Evolutionary conservation across 306 rosid genomes (phyloP).

Genomic region (Quercus gilva): DNA sequence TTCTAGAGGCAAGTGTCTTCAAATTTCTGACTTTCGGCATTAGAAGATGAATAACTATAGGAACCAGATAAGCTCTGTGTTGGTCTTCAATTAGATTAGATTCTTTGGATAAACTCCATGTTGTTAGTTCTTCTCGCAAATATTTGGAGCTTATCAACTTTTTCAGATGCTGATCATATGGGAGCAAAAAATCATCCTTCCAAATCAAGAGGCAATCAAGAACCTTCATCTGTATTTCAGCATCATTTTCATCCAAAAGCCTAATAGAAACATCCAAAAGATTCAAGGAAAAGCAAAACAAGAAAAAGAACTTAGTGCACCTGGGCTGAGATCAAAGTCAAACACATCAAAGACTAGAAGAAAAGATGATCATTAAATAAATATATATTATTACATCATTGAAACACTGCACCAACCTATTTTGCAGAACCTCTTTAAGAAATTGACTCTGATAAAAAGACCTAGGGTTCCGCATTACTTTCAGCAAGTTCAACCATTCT

Average conservation of each 20-base stretch:
- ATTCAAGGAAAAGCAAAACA: background rate
- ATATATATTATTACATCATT: background rate
- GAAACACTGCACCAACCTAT: slow-evolving; percentile 51
- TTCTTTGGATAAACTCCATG: slow-evolving; percentile 85
- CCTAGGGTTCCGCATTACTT: slow-evolving; percentile 64
- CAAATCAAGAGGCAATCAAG: slow-evolving; percentile 77
- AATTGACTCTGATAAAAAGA: slow-evolving; percentile 57
- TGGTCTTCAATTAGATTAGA: slow-evolving; percentile 55
- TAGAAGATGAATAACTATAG: slow-evolving; percentile 72
- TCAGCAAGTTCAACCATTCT: slow-evolving; percentile 94
- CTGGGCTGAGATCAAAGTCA: background rate
- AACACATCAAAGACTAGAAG: background rate
- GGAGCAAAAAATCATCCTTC: slow-evolving; percentile 71
- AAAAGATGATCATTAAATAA: background rate
- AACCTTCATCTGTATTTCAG: slow-evolving; percentile 78
- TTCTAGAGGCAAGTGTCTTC: slow-evolving; percentile 80
- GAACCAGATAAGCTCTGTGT: slow-evolving; percentile 70
- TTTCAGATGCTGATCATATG: slow-evolving; percentile 68
- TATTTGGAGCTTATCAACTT: slow-evolving; percentile 54
- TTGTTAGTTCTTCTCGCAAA: slow-evolving; percentile 80
- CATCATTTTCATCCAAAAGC: slow-evolving; percentile 88
- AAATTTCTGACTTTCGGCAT: slow-evolving; percentile 86
- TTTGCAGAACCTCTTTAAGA: slow-evolving; percentile 73
- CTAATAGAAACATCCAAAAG: slow-evolving; percentile 43
- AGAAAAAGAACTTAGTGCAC: background rate